A percentile compares a stretch with the other conserved stretches of the same genome.
Evolutionary conservation across 176 grass and related monocot species (phyloP).

Genomic region (Otatea glauca): DNA sequence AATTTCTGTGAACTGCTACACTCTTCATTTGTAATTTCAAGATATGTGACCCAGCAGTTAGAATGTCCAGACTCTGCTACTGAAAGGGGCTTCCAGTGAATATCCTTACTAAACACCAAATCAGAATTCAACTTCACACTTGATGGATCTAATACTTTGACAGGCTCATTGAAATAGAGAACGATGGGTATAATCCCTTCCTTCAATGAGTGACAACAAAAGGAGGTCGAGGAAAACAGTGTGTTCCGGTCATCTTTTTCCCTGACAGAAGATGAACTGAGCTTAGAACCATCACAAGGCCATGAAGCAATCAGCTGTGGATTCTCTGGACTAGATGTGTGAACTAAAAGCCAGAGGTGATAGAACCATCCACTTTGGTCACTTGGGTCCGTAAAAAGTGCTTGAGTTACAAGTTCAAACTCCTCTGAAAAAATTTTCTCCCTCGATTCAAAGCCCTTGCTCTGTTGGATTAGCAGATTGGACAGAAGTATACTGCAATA

Average conservation of each 20-base stretch:
- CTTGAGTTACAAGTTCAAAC: slow-evolving; percentile 77
- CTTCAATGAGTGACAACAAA: slow-evolving; percentile 48
- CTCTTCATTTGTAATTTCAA: slow-evolving; percentile 60
- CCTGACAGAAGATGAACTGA: slow-evolving; percentile 45
- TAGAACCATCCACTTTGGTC: slow-evolving; percentile 95
- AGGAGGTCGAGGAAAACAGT: slow-evolving; percentile 30
- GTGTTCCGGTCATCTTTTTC: slow-evolving; percentile 30
- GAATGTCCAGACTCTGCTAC: slow-evolving; percentile 65
- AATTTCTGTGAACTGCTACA: slow-evolving; percentile 42
- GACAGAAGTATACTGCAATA: slow-evolving; percentile 84
- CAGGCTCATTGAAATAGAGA: slow-evolving; percentile 75
- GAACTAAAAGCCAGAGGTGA: slow-evolving; percentile 84
- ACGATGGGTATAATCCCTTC: slow-evolving; percentile 64
- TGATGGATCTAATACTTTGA: slow-evolving; percentile 69
- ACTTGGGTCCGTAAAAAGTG: slow-evolving; percentile 92
- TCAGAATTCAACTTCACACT: slow-evolving; percentile 63
- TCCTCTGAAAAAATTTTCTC: slow-evolving; percentile 68
- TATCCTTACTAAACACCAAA: slow-evolving; percentile 49
- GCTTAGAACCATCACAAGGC: slow-evolving; percentile 60
- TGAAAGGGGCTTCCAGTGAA: slow-evolving; percentile 71
- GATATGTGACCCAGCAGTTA: slow-evolving; percentile 66
- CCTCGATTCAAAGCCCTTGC: slow-evolving; percentile 62
- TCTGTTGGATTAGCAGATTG: slow-evolving; percentile 63
- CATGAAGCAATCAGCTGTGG: slow-evolving; percentile 72
- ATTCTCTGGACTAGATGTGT: slow-evolving; percentile 54